Evolutionary conservation across 345 rosid genomes (phyloP).

Genomic region (Boechera divaricarpa): DNA sequence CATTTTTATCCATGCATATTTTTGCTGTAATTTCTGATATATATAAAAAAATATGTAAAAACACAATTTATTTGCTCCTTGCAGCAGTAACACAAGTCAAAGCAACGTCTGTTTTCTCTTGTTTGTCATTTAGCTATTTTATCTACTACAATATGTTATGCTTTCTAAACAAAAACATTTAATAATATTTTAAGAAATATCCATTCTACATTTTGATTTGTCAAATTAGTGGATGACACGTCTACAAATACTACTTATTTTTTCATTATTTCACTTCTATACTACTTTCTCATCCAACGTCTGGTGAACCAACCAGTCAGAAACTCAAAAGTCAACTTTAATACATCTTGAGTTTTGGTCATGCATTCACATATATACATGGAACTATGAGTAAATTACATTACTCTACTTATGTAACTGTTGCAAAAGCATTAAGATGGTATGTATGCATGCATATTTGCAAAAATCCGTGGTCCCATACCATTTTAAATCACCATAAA

Average conservation of each 20-base stretch:
- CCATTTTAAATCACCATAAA: conserved; percentile 11
- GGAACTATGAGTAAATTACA: neutral
- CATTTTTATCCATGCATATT: neutral
- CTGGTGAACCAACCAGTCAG: conserved; percentile 97
- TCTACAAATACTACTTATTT: neutral
- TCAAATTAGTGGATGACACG: conserved; percentile 13
- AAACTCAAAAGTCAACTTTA: conserved; percentile 38
- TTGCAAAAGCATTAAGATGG: conserved; percentile 1
- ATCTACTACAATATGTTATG: conserved; percentile 26
- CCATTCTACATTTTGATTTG: neutral
- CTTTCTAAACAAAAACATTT: conserved; percentile 28
- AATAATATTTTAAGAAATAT: conserved; percentile 21
- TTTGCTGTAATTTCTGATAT: neutral
- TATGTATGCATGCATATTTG: conserved; percentile 3
- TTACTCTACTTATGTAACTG: conserved; percentile 8
- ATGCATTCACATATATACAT: conserved; percentile 25
- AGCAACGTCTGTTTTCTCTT: conserved; percentile 37
- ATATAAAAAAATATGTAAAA: neutral
- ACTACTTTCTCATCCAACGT: conserved; percentile 47
- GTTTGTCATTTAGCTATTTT: conserved; percentile 41
- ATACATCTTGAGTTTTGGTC: conserved; percentile 18
- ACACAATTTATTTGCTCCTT: conserved; percentile 9
- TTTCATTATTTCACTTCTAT: neutral
- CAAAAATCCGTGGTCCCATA: conserved; percentile 33
- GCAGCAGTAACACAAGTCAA: conserved; percentile 38